A percentile compares a stretch with the other conserved stretches of the same genome.
Evolutionary conservation across 2,329 filamentous ascomycete species (phyloP).

Genomic region (Colletotrichum euphorbiae): DNA sequence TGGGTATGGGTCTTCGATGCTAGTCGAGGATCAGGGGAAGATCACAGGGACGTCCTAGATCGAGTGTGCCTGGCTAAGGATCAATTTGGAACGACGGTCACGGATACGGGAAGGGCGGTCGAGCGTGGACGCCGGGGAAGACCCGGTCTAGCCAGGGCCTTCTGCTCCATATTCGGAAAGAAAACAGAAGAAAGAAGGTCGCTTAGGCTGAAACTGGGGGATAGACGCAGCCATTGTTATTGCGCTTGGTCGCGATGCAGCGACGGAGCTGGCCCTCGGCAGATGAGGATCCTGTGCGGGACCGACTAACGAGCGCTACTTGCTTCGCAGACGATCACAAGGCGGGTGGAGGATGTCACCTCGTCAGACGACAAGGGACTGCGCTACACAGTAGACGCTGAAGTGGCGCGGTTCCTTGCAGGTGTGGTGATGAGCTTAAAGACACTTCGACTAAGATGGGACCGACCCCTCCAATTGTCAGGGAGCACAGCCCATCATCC

Average conservation of each 20-base stretch:
- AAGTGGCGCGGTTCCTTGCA: constrained; percentile 16
- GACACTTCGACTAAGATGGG: constrained; percentile 32
- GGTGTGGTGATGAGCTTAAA: constrained; percentile 38
- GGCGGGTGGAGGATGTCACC: constrained; percentile 24
- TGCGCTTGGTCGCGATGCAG: constrained; percentile 20
- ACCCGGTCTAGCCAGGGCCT: not conserved
- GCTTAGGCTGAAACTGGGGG: not conserved
- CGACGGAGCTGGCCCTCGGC: constrained; percentile 16
- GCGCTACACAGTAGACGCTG: not conserved
- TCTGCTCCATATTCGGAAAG: constrained; percentile 10
- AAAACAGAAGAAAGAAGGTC: not conserved
- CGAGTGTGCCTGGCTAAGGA: constrained; percentile 5
- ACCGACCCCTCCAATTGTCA: constrained; percentile 31
- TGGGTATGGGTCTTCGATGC: not conserved
- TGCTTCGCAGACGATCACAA: not conserved
- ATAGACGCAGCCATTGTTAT: constrained; percentile 17
- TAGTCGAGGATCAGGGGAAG: constrained; percentile 38
- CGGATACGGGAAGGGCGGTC: constrained; percentile 18
- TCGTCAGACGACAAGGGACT: constrained; percentile 23
- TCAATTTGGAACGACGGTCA: constrained; percentile 30
- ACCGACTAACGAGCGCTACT: not conserved
- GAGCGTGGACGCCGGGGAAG: constrained; percentile 2
- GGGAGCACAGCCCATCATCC: constrained; percentile 39
- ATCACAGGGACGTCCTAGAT: constrained; percentile 31
- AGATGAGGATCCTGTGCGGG: constrained; percentile 15